Percentiles rank a stretch among this genome's conserved stretches.
Conservation (phyloP, 1,139 yeast species). For the Pichia sp. region DNA sequence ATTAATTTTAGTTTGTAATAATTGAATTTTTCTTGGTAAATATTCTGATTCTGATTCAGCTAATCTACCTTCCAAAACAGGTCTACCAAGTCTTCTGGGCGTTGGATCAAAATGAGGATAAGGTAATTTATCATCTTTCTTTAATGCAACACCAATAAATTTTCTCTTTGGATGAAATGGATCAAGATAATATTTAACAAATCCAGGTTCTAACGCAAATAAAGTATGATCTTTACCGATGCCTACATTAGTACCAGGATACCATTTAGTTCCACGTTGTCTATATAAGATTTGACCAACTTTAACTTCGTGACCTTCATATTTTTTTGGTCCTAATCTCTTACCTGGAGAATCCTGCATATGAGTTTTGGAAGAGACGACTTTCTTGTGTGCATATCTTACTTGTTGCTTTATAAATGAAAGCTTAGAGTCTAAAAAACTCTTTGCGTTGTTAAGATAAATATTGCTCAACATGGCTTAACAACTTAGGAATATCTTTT, state of each 20-base stretch:
- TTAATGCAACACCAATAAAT: slow-evolving; percentile 81
- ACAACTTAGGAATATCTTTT: neutral
- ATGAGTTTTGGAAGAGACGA: slow-evolving; percentile 88
- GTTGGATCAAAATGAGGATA: slow-evolving; percentile 87
- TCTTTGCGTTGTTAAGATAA: neutral
- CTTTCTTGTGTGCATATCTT: slow-evolving; percentile 90
- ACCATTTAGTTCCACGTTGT: slow-evolving; percentile 95
- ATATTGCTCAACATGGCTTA: slow-evolving; percentile 1
- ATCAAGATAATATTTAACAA: slow-evolving; percentile 81
- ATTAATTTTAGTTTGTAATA: slow-evolving; percentile 47
- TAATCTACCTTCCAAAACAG: slow-evolving; percentile 39
- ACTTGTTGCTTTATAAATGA: slow-evolving; percentile 31
- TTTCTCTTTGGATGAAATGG: slow-evolving; percentile 96
- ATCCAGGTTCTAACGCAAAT: slow-evolving; percentile 88
- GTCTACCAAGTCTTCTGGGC: slow-evolving; percentile 76
- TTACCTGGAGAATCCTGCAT: slow-evolving; percentile 96
- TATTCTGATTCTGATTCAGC: slow-evolving; percentile 52
- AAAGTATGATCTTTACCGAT: slow-evolving; percentile 94
- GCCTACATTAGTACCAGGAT: slow-evolving; percentile 88
- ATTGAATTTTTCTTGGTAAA: slow-evolving; percentile 57
- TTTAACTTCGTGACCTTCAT: slow-evolving; percentile 62
- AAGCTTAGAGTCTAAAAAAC: slow-evolving; percentile 1
- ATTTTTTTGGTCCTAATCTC: slow-evolving; percentile 83
- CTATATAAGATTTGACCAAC: slow-evolving; percentile 91
- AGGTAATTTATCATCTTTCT: slow-evolving; percentile 60